Evolutionary conservation across 768 basidiomycete genomes (phyloP).

Genomic region (Collybia sp.): DNA sequence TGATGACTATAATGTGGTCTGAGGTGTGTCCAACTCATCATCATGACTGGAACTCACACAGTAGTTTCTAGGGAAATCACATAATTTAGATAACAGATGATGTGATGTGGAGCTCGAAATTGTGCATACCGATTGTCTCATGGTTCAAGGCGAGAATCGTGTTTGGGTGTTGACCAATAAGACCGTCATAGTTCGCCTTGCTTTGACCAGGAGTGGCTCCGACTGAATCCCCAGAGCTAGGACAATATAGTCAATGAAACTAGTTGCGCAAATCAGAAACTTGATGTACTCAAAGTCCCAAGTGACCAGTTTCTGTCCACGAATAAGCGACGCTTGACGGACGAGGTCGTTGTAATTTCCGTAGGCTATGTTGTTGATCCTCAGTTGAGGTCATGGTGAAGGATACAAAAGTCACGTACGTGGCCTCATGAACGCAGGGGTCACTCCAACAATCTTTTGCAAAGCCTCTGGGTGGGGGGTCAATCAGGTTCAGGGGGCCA

Average conservation of each 20-base stretch:
- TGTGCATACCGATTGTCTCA: conserved; percentile 22
- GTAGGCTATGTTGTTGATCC: conserved; percentile 20
- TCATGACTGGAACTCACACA: conserved; percentile 8
- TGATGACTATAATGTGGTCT: conserved; percentile 13
- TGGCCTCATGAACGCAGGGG: conserved; percentile 36
- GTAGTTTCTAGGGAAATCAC: conserved; percentile 12
- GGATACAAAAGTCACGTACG: conserved; percentile 18
- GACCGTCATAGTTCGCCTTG: conserved; percentile 19
- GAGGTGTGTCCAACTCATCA: not conserved
- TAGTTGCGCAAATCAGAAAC: not conserved
- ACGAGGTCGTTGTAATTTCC: conserved; percentile 36
- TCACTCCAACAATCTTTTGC: conserved; percentile 27
- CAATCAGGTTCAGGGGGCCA: not conserved
- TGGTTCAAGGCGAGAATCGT: conserved; percentile 34
- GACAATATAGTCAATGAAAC: not conserved
- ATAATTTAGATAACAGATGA: not conserved
- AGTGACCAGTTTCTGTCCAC: conserved; percentile 13
- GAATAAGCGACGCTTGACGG: conserved; percentile 16
- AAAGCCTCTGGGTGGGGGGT: conserved; percentile 26
- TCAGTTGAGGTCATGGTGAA: not conserved
- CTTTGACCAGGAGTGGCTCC: conserved; percentile 24
- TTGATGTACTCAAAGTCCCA: conserved; percentile 21
- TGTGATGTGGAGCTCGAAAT: not conserved
- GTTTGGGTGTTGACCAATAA: conserved; percentile 18
- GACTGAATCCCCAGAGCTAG: conserved; percentile 30